Base-by-base conservation (phyloP, 805 yeast genomes). In the Hanseniaspora jakobsenii region DNA sequence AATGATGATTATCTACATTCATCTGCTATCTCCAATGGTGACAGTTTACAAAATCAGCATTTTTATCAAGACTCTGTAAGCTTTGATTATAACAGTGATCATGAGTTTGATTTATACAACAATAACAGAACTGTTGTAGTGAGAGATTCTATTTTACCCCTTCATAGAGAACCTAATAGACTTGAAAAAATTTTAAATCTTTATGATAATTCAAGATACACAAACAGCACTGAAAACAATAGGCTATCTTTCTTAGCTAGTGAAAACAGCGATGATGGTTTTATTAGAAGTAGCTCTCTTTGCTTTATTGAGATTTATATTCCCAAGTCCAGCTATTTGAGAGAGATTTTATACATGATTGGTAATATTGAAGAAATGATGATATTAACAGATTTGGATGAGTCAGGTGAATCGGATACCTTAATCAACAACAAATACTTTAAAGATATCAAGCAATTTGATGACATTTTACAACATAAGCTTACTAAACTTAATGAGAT, bases 271-370 rank as follows among this genome's bases (percentile, higher is more conserved):
- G 44, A 39, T 21, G 44, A 34, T 35, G 48, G 48, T 7, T 45
- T 34, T 23, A 13, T 45, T 4, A 45, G 43, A 45, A 87, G 97
- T 48, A 97, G 98, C 76, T 93, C 81, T 55, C 89, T 91, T 96
- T 78, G 94, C 27, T 76, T 86, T 58, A 87, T 87, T 38, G 95
- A 91, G 65, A 68, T 91, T 52, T 91, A 85, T 61, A 76, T 91
- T 44, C 89, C 97, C 4, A 73, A 80, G 8, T 48, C 55, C 39
- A 98, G 91, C 61, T 78, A 81, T 31, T 75, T 94, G 2, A 69
- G 96, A 51, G 94, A 86, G 44, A 75, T 84, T 32, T 78, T 86
- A 16, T 74, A 84, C 47, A 73, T 82, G 27, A 68, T 91, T 14
- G 99, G 99, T 2, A 86, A 83, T 50, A 66, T 86, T 58, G 91